A percentile compares a stretch with the other conserved stretches of the same genome.
Conservation (phyloP, 1,284 basidiomycete species). For the Rhizopogon parksii region DNA sequence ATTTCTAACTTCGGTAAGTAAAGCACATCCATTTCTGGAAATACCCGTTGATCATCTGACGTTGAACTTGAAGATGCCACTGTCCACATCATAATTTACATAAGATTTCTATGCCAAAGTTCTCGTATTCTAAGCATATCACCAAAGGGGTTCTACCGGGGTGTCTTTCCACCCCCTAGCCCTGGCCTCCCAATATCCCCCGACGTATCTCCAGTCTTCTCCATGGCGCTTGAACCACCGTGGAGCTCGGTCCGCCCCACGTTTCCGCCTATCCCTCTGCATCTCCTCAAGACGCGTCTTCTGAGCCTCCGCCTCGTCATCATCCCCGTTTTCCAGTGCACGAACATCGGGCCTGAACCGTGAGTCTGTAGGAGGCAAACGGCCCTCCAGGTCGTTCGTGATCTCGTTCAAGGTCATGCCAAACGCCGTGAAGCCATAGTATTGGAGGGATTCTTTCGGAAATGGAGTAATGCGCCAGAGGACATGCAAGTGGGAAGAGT, state of each 20-base stretch:
- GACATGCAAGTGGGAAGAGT: constrained; percentile 62
- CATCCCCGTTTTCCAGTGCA: constrained; percentile 76
- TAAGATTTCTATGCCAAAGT: too few relatives aligned
- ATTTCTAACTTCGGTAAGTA: neutral
- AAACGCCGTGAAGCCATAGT: constrained; percentile 80
- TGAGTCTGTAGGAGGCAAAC: constrained; percentile 80
- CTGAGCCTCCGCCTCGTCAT: constrained; percentile 70
- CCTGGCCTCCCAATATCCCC: constrained; percentile 80
- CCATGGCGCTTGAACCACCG: constrained; percentile 69
- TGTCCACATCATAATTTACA: too few relatives aligned
- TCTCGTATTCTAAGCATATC: constrained; percentile 19
- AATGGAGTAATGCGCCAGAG: constrained; percentile 72
- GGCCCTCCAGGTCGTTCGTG: constrained; percentile 58
- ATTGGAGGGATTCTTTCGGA: constrained; percentile 65
- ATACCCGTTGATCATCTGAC: too few relatives aligned
- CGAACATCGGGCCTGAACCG: constrained; percentile 81
- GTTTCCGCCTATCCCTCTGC: constrained; percentile 60
- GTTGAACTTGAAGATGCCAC: too few relatives aligned
- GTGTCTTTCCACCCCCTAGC: constrained; percentile 53
- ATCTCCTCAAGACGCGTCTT: constrained; percentile 73
- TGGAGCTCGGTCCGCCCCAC: constrained; percentile 49
- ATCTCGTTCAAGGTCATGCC: constrained; percentile 80
- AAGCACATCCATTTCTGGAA: neutral
- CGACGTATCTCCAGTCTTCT: constrained; percentile 68
- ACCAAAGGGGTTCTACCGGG: constrained; percentile 55